Base-by-base conservation (phyloP, 441 rosid species). In the Breynia disticha region DNA sequence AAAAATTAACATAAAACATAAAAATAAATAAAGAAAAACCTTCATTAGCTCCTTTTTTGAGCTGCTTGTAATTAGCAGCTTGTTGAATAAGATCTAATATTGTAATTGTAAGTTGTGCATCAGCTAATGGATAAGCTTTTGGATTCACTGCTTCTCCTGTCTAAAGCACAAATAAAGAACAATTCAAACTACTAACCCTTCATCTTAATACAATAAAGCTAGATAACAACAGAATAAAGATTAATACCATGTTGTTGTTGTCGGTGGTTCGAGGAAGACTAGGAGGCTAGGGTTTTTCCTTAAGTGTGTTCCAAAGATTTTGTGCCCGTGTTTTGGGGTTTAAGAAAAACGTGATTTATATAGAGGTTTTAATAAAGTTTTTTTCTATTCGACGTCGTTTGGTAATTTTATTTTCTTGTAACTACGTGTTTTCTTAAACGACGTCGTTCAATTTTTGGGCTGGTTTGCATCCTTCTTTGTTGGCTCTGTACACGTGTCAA, bases 41-140 rank as follows among this genome's bases (percentile, higher is more conserved):
- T 79, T 88, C 97, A 67, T 91, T 91, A 18, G 95, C 96, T 1
- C 96, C 97, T 73, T 93, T 91, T 56, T 88, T 91, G 54, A 91
- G 95, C 71, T 91, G 98, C 81, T 84, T 86, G 83, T 86, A 84
- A 58, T 83, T 82, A 19, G 90, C 81, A 38, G 98, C 98, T 75
- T 88, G 98, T 52, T 86, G 95, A 59, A 93, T 78, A n/a, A 93
- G 90, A 71, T 93, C 97, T 38, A 88, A 66, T 19, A 90, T 90
- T 7, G 95, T 83, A 16, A 79, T 78, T 0, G 85, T 47, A 18
- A 91, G 72, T 66, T 86, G 87, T 16, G 94, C 72, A 71, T 88
- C 96, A 0, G 97, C 95, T 6, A 91, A 76, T 0, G 98, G 98
- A 60, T 88, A 88, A 1, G 97, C 97, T 72, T 84, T 84, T 0